These are phyloP conservation scores for Aquilaria agallochum DNA, from an alignment of 441 rosid genomes.

Conservation along the genomic window DNA sequence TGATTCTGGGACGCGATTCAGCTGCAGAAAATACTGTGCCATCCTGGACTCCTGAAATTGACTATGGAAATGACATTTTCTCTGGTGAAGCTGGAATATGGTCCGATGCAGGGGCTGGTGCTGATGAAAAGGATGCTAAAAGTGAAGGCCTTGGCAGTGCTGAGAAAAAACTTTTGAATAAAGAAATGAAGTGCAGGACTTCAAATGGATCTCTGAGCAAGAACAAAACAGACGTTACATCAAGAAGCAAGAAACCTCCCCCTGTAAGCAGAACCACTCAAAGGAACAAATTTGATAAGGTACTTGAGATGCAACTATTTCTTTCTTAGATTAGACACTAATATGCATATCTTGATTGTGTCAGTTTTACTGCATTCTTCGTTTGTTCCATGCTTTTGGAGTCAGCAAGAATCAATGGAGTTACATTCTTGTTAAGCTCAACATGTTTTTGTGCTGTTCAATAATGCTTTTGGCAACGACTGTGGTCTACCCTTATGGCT, in stretches of 20 bases:
- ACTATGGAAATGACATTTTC: slow-evolving; percentile 45
- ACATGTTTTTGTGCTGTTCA: too few species aligned
- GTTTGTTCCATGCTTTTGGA: too few species aligned
- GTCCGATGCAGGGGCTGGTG: slow-evolving; percentile 28
- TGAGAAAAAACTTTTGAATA: slow-evolving; percentile 33
- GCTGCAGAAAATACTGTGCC: slow-evolving; percentile 33
- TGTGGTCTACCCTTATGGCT: too few species aligned
- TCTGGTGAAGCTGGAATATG: slow-evolving; percentile 34
- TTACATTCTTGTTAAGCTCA: too few species aligned
- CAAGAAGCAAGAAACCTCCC: slow-evolving; percentile 54
- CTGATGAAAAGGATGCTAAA: slow-evolving; percentile 23
- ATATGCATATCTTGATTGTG: too few species aligned
- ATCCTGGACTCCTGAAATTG: slow-evolving; percentile 80
- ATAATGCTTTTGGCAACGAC: too few species aligned
- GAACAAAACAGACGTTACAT: slow-evolving; percentile 37
- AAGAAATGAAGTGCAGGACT: slow-evolving; percentile 49
- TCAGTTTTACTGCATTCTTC: too few species aligned
- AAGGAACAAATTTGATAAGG: slow-evolving; percentile 64
- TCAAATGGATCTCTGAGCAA: slow-evolving; percentile 38
- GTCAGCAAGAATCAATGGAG: too few species aligned
- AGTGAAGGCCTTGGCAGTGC: slow-evolving; percentile 32
- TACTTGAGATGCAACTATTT: slow-evolving; percentile 19
- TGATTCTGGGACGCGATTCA: slow-evolving; percentile 81
- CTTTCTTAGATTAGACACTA: too few species aligned
- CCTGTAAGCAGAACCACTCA: slow-evolving; percentile 52